Evolutionary conservation across 1,284 basidiomycete genomes (phyloP).

Genomic region (Flammula alnicola): DNA sequence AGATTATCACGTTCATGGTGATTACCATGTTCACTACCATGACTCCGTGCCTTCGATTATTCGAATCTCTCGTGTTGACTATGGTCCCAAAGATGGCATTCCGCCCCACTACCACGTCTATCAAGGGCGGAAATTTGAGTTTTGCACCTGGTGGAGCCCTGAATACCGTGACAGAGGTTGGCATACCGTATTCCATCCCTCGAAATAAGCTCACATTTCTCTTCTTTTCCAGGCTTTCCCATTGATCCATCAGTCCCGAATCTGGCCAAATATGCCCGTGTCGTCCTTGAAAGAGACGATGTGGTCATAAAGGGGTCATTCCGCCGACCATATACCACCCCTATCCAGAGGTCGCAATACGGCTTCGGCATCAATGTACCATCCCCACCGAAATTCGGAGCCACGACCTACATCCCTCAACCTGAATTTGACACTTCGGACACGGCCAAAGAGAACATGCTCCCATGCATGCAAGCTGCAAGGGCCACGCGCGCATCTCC

Average conservation of each 20-base stretch:
- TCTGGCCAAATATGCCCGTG: no score
- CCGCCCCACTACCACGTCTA: constrained; percentile 1
- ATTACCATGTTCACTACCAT: not conserved
- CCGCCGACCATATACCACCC: no score
- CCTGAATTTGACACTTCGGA: not conserved
- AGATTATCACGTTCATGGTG: constrained; percentile 1
- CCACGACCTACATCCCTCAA: not conserved
- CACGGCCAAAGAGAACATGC: not conserved
- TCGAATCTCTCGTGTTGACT: not conserved
- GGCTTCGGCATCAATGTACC: no score
- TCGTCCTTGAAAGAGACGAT: no score
- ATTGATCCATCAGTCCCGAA: no score
- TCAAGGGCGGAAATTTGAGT: not conserved
- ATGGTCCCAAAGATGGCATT: not conserved
- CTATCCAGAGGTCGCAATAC: no score
- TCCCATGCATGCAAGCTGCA: not conserved
- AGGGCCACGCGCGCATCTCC: not conserved
- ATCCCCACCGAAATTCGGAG: not conserved
- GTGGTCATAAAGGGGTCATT: no score
- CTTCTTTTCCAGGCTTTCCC: no score
- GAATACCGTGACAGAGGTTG: not conserved
- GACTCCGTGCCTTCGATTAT: not conserved
- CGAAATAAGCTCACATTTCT: not conserved
- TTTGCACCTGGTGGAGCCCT: constrained; percentile 1
- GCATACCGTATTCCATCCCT: not conserved